Evolutionary conservation across 2,329 filamentous ascomycete species (phyloP), one percentile per base, ranked within the genome.

Genomic region (Fusarium neocosmosporiellum): DNA sequence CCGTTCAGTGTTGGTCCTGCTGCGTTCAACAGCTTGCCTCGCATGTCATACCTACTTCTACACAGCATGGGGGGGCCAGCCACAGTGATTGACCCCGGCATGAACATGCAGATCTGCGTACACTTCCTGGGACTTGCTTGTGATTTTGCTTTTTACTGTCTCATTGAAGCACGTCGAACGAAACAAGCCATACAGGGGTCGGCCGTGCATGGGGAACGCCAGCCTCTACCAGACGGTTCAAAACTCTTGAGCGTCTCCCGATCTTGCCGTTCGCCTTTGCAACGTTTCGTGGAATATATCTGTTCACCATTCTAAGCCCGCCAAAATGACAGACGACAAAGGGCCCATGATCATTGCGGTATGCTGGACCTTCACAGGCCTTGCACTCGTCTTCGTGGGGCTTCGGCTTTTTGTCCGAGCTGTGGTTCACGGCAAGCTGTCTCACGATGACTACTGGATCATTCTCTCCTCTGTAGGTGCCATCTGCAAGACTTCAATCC

Each of bases 381-480:
- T 76, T 7, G 67, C 70, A 7, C 43, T 65, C 13, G 7, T 76
- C 4, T 76, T 73, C 61, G 63, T 70, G 9, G 22, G 24, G 2
- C 70, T 54, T 5, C 66, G 74, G 3, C 24, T 72, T 16, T 70
- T 72, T 31, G 66, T 71, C 9, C 62, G 74, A 11, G 34, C 39
- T 8, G 43, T 33, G 11, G 63, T 76, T 10, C 64, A 70, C 34
- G 39, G 65, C 13, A 65, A 63, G 29, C 65, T 75, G 3, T 60
- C 58, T 24, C 63, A 41, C 11, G 74, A 76, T 39, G 74, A 76
- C 39, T 76, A 69, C 39, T 71, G 65, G 66, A 65, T 65, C 36
- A 57, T 65, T 18, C 33, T 50, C 22, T 50, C 68, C 4, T 33
- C 39, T 29, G 63, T 73, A 62, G 2, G 59, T 48, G 46, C 22